Conservation (phyloP, 768 basidiomycete genomes). For the Tricholoma sp. region DNA sequence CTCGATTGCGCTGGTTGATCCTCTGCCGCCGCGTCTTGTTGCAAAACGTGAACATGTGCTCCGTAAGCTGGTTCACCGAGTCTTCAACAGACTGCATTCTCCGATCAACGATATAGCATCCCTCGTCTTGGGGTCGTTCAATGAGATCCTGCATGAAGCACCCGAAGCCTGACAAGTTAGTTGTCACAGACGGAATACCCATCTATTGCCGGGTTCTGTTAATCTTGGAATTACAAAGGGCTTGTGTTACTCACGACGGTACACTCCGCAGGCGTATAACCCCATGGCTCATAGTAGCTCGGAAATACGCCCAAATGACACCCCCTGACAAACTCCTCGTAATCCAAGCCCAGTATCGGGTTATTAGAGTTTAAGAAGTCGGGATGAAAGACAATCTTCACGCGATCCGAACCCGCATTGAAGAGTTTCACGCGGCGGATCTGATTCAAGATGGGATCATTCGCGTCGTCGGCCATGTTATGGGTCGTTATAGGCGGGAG, state of each 20-base stretch:
- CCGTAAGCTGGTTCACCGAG: conserved; percentile 78
- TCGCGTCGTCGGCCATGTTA: conserved; percentile 94
- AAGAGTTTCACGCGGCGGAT: conserved; percentile 92
- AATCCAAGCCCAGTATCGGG: conserved; percentile 94
- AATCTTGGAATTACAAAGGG: conserved; percentile 6
- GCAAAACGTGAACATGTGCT: conserved; percentile 69
- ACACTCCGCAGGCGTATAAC: conserved; percentile 96
- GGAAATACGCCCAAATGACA: conserved; percentile 99
- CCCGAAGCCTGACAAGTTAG: conserved; percentile 96
- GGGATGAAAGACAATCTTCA: conserved; percentile 97
- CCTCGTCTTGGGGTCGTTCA: conserved; percentile 90
- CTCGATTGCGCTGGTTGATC: conserved; percentile 98
- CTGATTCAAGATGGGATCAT: conserved; percentile 92
- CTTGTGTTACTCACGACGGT: conserved; percentile 70
- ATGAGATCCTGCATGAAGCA: conserved; percentile 99
- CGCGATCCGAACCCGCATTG: conserved; percentile 82
- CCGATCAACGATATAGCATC: conserved; percentile 95
- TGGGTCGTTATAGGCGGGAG: conserved; percentile 97
- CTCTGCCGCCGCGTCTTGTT: conserved; percentile 89
- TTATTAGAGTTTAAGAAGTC: conserved; percentile 98
- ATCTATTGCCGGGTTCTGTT: conserved; percentile 44
- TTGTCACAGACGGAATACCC: conserved; percentile 97
- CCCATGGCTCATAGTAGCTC: conserved; percentile 95
- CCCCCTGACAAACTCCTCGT: conserved; percentile 98
- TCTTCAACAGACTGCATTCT: conserved; percentile 88